Evolutionary conservation across 805 yeast species (phyloP).

Genomic region (Priceomyces medius): DNA sequence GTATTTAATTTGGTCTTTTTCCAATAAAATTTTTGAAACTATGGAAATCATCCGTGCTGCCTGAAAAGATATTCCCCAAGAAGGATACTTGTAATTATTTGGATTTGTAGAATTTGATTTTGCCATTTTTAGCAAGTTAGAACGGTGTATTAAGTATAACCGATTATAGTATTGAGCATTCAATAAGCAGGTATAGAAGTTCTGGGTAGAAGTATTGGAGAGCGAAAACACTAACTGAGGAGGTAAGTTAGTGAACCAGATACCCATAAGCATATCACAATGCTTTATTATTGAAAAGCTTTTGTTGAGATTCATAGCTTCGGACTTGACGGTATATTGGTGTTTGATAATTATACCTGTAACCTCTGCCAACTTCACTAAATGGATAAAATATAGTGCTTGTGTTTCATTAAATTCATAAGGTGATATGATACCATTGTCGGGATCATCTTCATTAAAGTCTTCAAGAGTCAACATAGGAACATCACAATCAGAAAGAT

Average conservation of each 20-base stretch:
- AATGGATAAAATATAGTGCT: constrained; percentile 58
- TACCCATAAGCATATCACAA: constrained; percentile 74
- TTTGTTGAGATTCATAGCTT: constrained; percentile 46
- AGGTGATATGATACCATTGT: constrained; percentile 28
- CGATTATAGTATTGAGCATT: constrained; percentile 72
- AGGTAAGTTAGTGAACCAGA: constrained; percentile 72
- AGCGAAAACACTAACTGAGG: constrained; percentile 60
- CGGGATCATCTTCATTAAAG: constrained; percentile 50
- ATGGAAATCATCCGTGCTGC: constrained; percentile 74
- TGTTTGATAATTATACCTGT: constrained; percentile 67
- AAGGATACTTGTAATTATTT: constrained; percentile 53
- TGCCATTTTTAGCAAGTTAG: constrained; percentile 58
- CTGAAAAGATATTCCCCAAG: constrained; percentile 81
- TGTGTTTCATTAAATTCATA: constrained; percentile 49
- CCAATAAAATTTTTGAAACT: constrained; percentile 55
- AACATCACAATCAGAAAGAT: constrained; percentile 72
- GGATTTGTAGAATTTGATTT: constrained; percentile 39
- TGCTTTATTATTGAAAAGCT: constrained; percentile 53
- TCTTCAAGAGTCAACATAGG: constrained; percentile 69
- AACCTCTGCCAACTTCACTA: constrained; percentile 66
- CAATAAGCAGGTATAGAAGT: constrained; percentile 55
- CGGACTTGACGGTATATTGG: constrained; percentile 70
- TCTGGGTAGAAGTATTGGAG: constrained; percentile 51
- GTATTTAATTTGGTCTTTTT: constrained; percentile 47
- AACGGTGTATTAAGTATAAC: constrained; percentile 68